These are phyloP conservation scores for Mycena haematopus DNA, from an alignment of 768 basidiomycete species.

Conservation along the genomic window DNA sequence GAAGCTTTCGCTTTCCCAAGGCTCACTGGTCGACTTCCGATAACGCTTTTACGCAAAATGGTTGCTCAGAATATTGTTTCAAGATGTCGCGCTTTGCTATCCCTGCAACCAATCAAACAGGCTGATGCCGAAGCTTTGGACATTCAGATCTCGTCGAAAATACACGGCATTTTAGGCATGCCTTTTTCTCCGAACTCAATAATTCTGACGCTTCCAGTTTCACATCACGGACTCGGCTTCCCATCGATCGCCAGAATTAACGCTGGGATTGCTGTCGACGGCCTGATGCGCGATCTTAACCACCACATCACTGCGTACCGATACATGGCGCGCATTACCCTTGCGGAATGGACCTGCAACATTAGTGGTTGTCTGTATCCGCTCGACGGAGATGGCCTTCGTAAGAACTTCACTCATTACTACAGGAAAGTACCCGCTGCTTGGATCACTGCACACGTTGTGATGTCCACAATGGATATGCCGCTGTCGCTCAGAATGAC, in stretches of 20 bases:
- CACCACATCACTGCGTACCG: slow-evolving; percentile 28
- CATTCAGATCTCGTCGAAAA: not conserved
- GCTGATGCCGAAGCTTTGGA: slow-evolving; percentile 11
- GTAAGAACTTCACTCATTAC: not conserved
- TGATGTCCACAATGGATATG: not conserved
- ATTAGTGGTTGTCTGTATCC: slow-evolving; percentile 15
- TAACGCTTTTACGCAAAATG: slow-evolving; percentile 1
- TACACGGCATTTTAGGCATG: slow-evolving; percentile 12
- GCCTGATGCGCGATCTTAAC: slow-evolving; percentile 22
- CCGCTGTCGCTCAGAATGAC: not conserved
- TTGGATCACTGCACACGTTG: not conserved
- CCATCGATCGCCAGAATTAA: slow-evolving; percentile 10
- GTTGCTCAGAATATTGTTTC: too few relatives aligned
- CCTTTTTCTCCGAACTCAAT: slow-evolving; percentile 9
- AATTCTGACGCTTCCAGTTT: slow-evolving; percentile 21
- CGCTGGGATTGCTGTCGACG: slow-evolving; percentile 13
- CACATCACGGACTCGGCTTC: not conserved
- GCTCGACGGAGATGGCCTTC: slow-evolving; percentile 8
- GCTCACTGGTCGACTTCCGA: not conserved
- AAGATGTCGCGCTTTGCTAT: too few relatives aligned
- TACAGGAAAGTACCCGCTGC: not conserved
- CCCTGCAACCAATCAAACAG: slow-evolving; percentile 8
- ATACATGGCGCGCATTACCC: slow-evolving; percentile 23
- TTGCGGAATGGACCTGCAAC: slow-evolving; percentile 26
- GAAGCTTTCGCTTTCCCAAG: slow-evolving; percentile 14